Conservation (phyloP, 2,329 filamentous ascomycete genomes). For the Laburnicola sp. region DNA sequence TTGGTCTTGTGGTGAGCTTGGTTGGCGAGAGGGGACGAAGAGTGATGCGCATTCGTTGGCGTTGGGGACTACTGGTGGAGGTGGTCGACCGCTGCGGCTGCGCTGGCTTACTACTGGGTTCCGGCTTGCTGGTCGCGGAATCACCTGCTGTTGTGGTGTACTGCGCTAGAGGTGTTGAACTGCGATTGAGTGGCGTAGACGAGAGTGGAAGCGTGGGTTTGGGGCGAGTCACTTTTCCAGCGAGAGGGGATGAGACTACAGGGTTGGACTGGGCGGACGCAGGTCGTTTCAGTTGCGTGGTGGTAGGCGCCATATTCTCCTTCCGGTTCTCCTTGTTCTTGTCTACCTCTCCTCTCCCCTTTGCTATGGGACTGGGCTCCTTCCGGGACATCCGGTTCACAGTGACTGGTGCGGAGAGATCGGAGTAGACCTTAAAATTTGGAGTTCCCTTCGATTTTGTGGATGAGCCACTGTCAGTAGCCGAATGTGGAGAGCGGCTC, state of each 20-base stretch:
- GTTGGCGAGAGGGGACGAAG: slow-evolving; percentile 24
- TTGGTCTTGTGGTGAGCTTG: slow-evolving; percentile 29
- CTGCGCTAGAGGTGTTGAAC: slow-evolving; percentile 16
- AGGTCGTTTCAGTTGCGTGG: slow-evolving; percentile 4
- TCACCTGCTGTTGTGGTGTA: slow-evolving; percentile 19
- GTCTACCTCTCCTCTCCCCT: slow-evolving; percentile 4
- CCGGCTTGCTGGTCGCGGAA: neutral
- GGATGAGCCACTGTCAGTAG: slow-evolving; percentile 19
- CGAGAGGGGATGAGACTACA: neutral
- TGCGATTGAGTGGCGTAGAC: slow-evolving; percentile 15
- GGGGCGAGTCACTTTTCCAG: slow-evolving; percentile 6
- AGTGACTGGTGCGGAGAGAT: slow-evolving; percentile 20
- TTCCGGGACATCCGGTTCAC: slow-evolving; percentile 8
- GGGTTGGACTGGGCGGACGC: slow-evolving; percentile 1
- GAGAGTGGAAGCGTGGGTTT: slow-evolving; percentile 27
- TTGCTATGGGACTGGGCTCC: slow-evolving; percentile 11
- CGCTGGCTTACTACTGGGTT: neutral
- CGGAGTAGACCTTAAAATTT: slow-evolving; percentile 23
- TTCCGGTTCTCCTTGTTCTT: slow-evolving; percentile 19
- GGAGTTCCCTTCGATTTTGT: slow-evolving; percentile 19
- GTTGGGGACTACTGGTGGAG: slow-evolving; percentile 10
- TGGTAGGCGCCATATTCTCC: slow-evolving; percentile 28
- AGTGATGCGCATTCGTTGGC: slow-evolving; percentile 20
- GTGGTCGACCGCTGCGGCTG: slow-evolving; percentile 2
- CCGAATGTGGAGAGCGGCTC: slow-evolving; percentile 20